These are phyloP conservation scores for Logfia minima DNA, from an alignment of 129 eudicot species.

Conservation along the genomic window DNA sequence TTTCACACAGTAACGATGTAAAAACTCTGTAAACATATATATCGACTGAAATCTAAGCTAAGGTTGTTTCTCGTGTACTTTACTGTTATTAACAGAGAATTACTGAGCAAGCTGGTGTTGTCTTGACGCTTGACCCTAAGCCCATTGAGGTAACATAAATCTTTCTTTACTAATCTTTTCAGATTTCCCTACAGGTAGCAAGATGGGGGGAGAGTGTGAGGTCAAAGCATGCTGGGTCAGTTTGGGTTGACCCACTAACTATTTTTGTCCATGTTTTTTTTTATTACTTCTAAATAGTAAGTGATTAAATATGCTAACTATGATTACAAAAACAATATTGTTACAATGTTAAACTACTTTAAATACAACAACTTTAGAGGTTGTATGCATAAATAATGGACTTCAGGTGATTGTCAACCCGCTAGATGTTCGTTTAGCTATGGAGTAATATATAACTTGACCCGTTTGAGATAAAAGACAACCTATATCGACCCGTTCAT, in stretches of 20 bases:
- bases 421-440: background rate
- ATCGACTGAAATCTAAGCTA: background rate
- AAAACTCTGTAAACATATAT: background rate
- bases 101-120: constrained; percentile 98
- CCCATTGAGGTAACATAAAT: constrained; percentile 67
- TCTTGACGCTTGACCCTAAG: constrained; percentile 93
- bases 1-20: background rate
- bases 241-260: no score
- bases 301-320: background rate
- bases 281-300: no score
- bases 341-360: background rate
- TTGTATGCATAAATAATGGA: background rate
- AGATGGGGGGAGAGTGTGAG: no score
- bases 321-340: background rate
- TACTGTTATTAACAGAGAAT: constrained; percentile 64
- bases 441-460: no score
- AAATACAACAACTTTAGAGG: background rate
- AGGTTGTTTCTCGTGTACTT: constrained; percentile 14
- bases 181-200: background rate
- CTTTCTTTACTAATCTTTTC: background rate
- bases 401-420: background rate
- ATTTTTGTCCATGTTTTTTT: no score
- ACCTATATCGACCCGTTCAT: background rate
- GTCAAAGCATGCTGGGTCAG: no score
- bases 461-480: background rate